Conservation (phyloP, 202 grass and related monocot species). For the Alloteropsis angusta region DNA sequence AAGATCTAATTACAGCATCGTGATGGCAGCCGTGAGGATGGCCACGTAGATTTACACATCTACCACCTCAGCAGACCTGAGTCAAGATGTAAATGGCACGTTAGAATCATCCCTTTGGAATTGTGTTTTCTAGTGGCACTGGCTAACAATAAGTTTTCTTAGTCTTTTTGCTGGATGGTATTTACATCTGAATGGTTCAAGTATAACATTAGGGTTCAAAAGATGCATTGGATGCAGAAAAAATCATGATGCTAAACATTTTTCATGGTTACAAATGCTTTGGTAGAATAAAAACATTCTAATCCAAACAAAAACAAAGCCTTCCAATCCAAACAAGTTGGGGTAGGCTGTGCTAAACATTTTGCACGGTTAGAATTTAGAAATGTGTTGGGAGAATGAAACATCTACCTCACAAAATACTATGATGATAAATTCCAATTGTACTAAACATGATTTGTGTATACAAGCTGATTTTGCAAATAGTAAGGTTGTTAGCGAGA, state of each 20-base stretch:
- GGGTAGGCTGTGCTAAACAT: too few species aligned
- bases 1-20: conserved; percentile 38
- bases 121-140: neutral
- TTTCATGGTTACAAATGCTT: neutral
- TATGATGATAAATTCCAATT: neutral
- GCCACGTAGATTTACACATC: conserved; percentile 38
- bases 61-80: conserved; percentile 26
- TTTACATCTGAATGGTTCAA: neutral
- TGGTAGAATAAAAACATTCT: too few species aligned
- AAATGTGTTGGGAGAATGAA: too few species aligned
- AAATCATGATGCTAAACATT: neutral
- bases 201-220: neutral
- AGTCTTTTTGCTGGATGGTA: neutral
- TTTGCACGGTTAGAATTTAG: too few species aligned
- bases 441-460: neutral
- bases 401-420: too few species aligned
- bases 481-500: neutral
- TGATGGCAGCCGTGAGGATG: neutral
- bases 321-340: too few species aligned
- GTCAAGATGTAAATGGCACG: neutral
- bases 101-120: neutral
- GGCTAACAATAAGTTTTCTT: neutral
- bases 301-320: too few species aligned
- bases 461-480: neutral
- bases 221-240: neutral